Evolutionary conservation across 257 asterid genomes (phyloP), one percentile per base, ranked within the genome.

Genomic region (Orobanche coerulescens): DNA sequence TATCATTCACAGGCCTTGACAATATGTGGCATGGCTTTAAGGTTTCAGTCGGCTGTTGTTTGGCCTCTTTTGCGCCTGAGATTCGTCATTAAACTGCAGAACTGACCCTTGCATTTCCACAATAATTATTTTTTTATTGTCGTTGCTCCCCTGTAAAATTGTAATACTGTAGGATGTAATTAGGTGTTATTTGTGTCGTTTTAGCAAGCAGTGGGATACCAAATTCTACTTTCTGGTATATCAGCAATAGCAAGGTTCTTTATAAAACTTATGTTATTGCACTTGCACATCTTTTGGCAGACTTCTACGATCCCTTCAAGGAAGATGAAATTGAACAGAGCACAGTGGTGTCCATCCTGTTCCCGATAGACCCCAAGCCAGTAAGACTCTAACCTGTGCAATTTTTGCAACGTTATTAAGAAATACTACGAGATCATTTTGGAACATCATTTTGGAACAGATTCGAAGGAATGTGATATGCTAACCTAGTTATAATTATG

Each of bases 291-390:
- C 16, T 57, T 64, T 74, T 62, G 75, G 75, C 89, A 87, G 96
- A 87, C 62, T 77, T 87, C 74, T 87, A 85, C 78, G 81, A 85
- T 54, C 94, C 96, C 26, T 62, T 84, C 4, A 75, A 76, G 70
- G 87, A 87, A 81, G 94, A 87, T 61, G 89, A 85, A 71, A 43
- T 72, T 6, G 96, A 84, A 59, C 79, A 79, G 69, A 85, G 84
- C 74, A 85, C 94, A 43, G 79, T 73, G 40, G 89, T 87, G 64
- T 58, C 64, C 2, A 68, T 87, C 58, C 43, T 87, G 39, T 87
- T 57, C 61, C 94, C 94, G 2, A 70, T 74, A 19, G 96, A 87
- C 50, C 85, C 92, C 48, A 71, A 74, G 64, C 94, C 96, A 19
- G 94, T 85, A 84, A 66, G 88, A 34, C 60, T 57, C 62, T 53